Evolutionary conservation across 106 monocot genomes (phyloP).

Genomic region (Dioscorea dumetorum): DNA sequence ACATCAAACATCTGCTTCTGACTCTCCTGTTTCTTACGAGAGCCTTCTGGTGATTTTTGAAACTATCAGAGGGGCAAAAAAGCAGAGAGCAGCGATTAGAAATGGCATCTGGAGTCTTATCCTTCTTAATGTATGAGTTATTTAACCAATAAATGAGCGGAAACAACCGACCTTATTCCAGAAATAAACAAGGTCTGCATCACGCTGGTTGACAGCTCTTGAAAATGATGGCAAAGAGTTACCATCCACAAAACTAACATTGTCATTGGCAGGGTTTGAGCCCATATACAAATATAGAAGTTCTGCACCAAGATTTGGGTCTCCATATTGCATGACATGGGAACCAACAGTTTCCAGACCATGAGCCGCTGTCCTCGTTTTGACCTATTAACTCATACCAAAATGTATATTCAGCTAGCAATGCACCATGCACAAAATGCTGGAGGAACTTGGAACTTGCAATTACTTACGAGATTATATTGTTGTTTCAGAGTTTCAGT

Average conservation of each 20-base stretch:
- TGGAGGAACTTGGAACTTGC: background rate
- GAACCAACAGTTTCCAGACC: conserved; percentile 48
- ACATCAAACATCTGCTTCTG: conserved; percentile 55
- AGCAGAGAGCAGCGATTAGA: background rate
- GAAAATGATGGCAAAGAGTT: conserved; percentile 61
- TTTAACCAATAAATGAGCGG: background rate
- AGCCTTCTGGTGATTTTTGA: conserved; percentile 36
- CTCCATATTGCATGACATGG: conserved; percentile 91
- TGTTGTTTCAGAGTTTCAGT: conserved; percentile 73
- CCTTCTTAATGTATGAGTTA: background rate
- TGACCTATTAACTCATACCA: conserved; percentile 46
- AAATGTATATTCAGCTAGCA: background rate
- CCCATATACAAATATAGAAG: conserved; percentile 69
- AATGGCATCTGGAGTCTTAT: background rate
- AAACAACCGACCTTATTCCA: conserved; percentile 71
- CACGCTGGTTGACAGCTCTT: conserved; percentile 73
- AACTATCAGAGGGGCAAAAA: conserved; percentile 27
- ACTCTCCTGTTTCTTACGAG: conserved; percentile 47
- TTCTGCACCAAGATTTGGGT: conserved; percentile 30
- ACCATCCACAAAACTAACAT: conserved; percentile 48
- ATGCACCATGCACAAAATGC: background rate
- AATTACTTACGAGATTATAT: conserved; percentile 51
- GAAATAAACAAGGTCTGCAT: conserved; percentile 85
- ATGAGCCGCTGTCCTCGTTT: conserved; percentile 52
- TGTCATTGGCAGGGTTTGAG: conserved; percentile 76